Percentiles rank a stretch among this genome's conserved stretches.
phyloP scores from a whole-genome alignment of 805 yeast genomes.

The Starmera quercuum region DNA sequence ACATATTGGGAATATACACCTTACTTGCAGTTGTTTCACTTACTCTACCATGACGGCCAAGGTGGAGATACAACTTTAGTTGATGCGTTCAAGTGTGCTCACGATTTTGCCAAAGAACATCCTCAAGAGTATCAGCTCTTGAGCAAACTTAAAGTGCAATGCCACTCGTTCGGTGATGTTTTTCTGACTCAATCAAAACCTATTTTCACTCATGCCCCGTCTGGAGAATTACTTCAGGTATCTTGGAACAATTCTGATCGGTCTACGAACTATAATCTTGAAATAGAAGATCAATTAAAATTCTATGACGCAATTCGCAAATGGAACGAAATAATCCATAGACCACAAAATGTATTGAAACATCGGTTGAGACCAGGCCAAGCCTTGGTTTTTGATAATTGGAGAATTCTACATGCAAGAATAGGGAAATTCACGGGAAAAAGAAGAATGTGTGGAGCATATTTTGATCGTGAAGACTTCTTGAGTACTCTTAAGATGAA shows the following conservation, averaged over 20 bases:
- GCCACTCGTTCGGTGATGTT: constrained; percentile 71
- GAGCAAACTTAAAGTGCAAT: constrained; percentile 45
- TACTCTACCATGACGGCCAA: constrained; percentile 52
- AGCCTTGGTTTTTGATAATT: constrained; percentile 61
- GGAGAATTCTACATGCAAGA: constrained; percentile 67
- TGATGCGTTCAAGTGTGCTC: constrained; percentile 59
- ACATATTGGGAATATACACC: constrained; percentile 72
- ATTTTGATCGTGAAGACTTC: constrained; percentile 62
- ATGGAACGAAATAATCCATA: constrained; percentile 48
- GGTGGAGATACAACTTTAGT: constrained; percentile 66
- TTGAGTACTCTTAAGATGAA: constrained; percentile 36
- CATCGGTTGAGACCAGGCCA: constrained; percentile 58
- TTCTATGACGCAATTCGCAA: constrained; percentile 50
- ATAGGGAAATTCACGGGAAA: constrained; percentile 54
- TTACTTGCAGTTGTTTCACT: constrained; percentile 61
- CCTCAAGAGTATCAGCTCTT: constrained; percentile 48
- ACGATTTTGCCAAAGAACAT: constrained; percentile 32
- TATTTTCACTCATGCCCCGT: constrained; percentile 40
- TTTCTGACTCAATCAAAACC: constrained; percentile 60
- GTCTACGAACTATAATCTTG: constrained; percentile 39
- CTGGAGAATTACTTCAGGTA: constrained; percentile 50
- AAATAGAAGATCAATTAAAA: constrained; percentile 35
- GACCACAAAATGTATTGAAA: constrained; percentile 41
- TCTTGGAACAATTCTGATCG: constrained; percentile 71
- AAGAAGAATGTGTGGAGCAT: constrained; percentile 68